These are phyloP conservation scores for Rubroboletus pulcherrimus DNA, from an alignment of 768 basidiomycete genomes.

Conservation along the genomic window DNA sequence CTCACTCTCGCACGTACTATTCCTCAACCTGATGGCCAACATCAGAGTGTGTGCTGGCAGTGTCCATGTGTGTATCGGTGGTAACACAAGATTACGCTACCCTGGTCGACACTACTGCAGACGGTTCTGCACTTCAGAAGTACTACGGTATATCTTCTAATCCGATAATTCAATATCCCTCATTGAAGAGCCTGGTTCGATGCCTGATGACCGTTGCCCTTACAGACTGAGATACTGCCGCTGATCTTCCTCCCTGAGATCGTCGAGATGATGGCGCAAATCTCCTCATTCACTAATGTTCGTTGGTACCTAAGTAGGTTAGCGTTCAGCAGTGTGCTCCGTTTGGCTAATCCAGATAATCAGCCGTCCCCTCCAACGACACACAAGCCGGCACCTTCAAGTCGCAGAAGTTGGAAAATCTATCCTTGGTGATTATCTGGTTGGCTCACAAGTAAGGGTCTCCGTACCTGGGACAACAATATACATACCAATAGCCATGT, in stretches of 20 bases:
- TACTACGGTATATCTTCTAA: constrained; percentile 32
- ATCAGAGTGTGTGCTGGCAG: constrained; percentile 60
- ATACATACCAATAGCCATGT: constrained; percentile 15
- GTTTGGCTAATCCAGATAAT: constrained; percentile 6
- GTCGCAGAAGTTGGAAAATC: constrained; percentile 57
- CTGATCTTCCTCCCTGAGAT: constrained; percentile 62
- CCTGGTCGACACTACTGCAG: constrained; percentile 46
- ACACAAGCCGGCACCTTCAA: constrained; percentile 45
- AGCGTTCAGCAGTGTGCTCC: not conserved
- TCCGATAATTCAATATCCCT: constrained; percentile 31
- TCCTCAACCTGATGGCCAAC: constrained; percentile 78
- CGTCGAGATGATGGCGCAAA: constrained; percentile 59
- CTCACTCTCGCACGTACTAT: constrained; percentile 52
- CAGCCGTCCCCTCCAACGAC: constrained; percentile 64
- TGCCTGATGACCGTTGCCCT: not conserved
- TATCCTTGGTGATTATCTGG: constrained; percentile 60
- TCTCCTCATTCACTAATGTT: constrained; percentile 55
- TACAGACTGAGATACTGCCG: constrained; percentile 25
- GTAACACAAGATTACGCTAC: constrained; percentile 73
- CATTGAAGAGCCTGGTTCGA: not conserved
- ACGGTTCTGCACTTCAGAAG: constrained; percentile 51
- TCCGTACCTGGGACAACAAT: not conserved
- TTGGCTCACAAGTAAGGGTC: constrained; percentile 45
- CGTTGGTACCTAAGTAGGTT: constrained; percentile 58
- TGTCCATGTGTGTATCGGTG: constrained; percentile 68